Percentiles rank a stretch among this genome's conserved stretches.
Evolutionary conservation across 192 early-diverging fungal species (phyloP).

Genomic region (Coemansia sp.): DNA sequence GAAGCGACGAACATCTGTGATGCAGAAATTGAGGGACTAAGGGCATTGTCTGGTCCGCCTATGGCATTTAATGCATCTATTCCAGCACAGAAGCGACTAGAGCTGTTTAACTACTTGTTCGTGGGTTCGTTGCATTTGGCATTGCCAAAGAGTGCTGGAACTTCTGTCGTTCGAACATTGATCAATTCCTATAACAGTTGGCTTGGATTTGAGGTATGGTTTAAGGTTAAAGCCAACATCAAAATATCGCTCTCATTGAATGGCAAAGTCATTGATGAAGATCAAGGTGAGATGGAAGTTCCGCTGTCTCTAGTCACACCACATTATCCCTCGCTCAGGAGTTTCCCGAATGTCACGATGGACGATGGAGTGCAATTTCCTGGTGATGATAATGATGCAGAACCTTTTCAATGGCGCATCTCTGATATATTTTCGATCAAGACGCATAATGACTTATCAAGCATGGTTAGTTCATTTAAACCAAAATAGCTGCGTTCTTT

Average conservation of each 20-base stretch:
- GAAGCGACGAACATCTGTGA: background rate
- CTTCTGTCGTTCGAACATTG: background rate
- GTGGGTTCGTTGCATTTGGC: background rate
- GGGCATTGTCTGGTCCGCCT: background rate
- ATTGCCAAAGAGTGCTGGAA: background rate
- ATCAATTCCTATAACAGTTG: background rate
- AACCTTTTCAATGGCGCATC: constrained; percentile 23
- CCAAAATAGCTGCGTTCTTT: background rate
- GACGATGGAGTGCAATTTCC: background rate
- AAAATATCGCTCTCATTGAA: constrained; percentile 5
- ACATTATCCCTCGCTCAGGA: background rate
- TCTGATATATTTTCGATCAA: constrained; percentile 14
- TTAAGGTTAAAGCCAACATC: constrained; percentile 10
- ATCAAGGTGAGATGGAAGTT: constrained; percentile 16
- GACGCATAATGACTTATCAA: background rate
- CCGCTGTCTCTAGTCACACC: constrained; percentile 25
- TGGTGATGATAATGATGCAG: background rate
- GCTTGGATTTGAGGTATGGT: constrained; percentile 1
- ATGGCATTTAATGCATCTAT: constrained; percentile 1
- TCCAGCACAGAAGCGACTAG: background rate
- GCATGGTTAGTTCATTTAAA: background rate
- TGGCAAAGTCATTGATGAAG: constrained; percentile 20
- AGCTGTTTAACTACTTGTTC: background rate
- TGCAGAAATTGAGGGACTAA: background rate
- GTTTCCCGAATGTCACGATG: background rate